Evolutionary conservation across 2,329 filamentous ascomycete genomes (phyloP), one percentile per base, ranked within the genome.

Genomic region (Diaporthe capsici): DNA sequence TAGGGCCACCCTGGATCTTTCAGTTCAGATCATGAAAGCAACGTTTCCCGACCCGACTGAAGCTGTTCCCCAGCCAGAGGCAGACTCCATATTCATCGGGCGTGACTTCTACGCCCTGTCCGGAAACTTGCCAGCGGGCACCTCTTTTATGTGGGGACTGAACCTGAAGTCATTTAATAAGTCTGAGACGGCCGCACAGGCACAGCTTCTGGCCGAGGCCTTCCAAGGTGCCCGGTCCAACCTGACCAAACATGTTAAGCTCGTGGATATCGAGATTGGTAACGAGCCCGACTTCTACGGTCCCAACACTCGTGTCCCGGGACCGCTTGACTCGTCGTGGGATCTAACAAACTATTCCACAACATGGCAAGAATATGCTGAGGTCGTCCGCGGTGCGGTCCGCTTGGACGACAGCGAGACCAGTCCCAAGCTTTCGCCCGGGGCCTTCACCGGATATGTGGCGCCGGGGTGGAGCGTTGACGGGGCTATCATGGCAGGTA

Each of bases 381-480:
- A 51, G 7, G 22, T 37, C 28, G 63, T 67, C 9, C 44, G 37
- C 20, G 12, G 44, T 9, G 28, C 44, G 5, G 20, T 67, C 47
- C 31, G 63, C 44, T 49, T 67, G 13, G 44, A 51, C 20, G 28
- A 20, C 28, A 17, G 44, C 44, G 28, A 51, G 31, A 20, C 31
- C 63, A 8, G 63, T 49, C 63, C 44, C 31, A 37, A 51, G 20
- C 28, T 67, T 8, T 67, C 63, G 31, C 28, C 63, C 3, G 63
- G 44, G 20, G 44, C 63, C 7, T 67, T 67, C 47, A 67, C 28
- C 13, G 63, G 44, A 20, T 67, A 51, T 39, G 63, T 37, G 20
- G 44, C 63, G 28, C 63, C 63, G 22, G 44, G 63, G 12, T 67
- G 63, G 63, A 67, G 63, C 15, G 63, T 67, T 37, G 63, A 51